Evolutionary conservation across 805 yeast species (phyloP).

Genomic region (Ogataea ganodermae): DNA sequence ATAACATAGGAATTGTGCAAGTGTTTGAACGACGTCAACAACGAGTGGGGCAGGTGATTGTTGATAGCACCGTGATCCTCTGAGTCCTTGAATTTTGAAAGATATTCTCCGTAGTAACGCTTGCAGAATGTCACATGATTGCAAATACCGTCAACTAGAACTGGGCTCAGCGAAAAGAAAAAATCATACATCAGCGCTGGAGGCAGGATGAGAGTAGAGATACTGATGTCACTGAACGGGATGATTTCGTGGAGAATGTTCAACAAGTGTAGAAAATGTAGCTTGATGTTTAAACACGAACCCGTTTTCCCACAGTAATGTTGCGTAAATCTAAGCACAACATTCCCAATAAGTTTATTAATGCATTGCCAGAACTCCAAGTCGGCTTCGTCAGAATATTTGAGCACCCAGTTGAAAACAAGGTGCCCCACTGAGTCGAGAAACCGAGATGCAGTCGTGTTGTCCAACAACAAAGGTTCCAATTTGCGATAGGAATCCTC

Average conservation of each 20-base stretch:
- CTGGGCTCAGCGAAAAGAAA: conserved; percentile 45
- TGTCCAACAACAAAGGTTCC: conserved; percentile 5
- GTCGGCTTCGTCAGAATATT: background rate
- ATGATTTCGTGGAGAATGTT: conserved; percentile 19
- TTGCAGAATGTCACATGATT: conserved; percentile 48
- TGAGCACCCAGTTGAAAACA: conserved; percentile 20
- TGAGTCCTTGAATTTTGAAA: conserved; percentile 16
- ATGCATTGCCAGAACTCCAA: conserved; percentile 19
- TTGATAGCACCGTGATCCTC: conserved; percentile 18
- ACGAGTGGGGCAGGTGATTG: conserved; percentile 13
- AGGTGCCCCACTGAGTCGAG: conserved; percentile 10
- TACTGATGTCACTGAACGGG: conserved; percentile 24
- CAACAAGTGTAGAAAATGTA: conserved; percentile 19
- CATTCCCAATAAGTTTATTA: conserved; percentile 16
- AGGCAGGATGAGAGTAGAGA: conserved; percentile 39
- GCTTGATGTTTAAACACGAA: conserved; percentile 5
- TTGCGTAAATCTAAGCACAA: conserved; percentile 9
- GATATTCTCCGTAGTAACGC: conserved; percentile 33
- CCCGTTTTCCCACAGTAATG: conserved; percentile 14
- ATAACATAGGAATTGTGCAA: conserved; percentile 53
- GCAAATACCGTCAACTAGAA: conserved; percentile 47
- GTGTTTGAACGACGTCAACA: conserved; percentile 28
- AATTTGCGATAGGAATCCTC: conserved; percentile 7
- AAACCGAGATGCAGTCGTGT: background rate
- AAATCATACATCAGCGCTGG: conserved; percentile 41